These are phyloP conservation scores for Auriscalpium orientale DNA, from an alignment of 768 basidiomycete species.

Conservation along the genomic window DNA sequence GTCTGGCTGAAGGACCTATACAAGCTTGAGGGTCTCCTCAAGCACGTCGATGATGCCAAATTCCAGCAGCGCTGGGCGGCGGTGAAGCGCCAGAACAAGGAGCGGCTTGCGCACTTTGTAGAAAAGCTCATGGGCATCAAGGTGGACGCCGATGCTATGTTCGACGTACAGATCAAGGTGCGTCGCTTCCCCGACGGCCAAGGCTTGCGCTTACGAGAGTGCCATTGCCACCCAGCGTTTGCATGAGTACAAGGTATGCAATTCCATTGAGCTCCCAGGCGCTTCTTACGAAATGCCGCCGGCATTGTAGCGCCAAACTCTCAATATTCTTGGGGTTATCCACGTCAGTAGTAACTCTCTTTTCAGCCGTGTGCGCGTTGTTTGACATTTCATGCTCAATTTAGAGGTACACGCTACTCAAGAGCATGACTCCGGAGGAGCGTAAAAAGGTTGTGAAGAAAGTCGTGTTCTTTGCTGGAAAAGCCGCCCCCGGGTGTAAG, in stretches of 20 bases:
- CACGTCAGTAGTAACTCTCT: constrained; percentile 43
- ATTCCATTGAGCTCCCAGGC: background rate
- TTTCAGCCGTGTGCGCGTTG: background rate
- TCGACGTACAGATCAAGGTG: constrained; percentile 88
- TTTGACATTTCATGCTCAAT: background rate
- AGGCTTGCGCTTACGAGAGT: constrained; percentile 15
- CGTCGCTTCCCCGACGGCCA: constrained; percentile 5
- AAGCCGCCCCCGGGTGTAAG: constrained; percentile 89
- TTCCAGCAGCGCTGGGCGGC: constrained; percentile 79
- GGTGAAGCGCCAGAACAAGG: constrained; percentile 88
- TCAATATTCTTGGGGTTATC: constrained; percentile 89
- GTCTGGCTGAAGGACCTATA: constrained; percentile 83
- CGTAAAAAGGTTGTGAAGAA: constrained; percentile 77
- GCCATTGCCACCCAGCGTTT: constrained; percentile 46
- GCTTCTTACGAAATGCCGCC: background rate
- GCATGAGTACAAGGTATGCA: constrained; percentile 81
- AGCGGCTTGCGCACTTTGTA: constrained; percentile 73
- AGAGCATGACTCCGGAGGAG: constrained; percentile 69
- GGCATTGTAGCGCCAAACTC: constrained; percentile 68
- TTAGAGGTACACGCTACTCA: constrained; percentile 76
- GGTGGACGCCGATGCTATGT: constrained; percentile 72
- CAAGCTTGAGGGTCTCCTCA: constrained; percentile 70
- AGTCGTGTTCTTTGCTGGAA: constrained; percentile 96
- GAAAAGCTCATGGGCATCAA: constrained; percentile 61
- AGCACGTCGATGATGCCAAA: constrained; percentile 58